These are phyloP conservation scores for Drosera capensis DNA, from an alignment of 148 eudicot species.

Conservation along the genomic window DNA sequence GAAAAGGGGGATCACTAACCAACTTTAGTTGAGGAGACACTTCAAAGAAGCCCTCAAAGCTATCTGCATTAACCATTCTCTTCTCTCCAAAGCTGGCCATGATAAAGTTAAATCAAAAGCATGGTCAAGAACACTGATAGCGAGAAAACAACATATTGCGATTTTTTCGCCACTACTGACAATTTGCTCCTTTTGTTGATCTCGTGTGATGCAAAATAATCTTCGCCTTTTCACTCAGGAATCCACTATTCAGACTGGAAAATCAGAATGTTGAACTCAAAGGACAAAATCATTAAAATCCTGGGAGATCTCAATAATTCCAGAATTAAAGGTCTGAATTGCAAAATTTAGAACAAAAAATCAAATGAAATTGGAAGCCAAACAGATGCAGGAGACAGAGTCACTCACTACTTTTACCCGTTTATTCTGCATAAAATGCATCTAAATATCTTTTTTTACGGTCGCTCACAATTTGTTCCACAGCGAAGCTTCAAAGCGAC, in stretches of 20 bases:
- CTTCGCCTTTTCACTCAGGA: background rate
- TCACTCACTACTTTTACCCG: background rate
- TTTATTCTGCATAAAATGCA: background rate
- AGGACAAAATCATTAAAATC: no score
- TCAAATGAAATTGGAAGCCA: background rate
- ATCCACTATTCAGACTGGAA: background rate
- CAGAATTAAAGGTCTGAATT: no score
- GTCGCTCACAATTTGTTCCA: background rate
- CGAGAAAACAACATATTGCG: background rate
- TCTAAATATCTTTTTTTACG: background rate
- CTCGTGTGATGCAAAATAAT: background rate
- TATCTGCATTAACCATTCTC: conserved; percentile 27
- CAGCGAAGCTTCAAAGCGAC: background rate
- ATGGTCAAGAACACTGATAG: background rate
- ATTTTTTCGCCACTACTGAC: conserved; percentile 1
- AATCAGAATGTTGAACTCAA: background rate
- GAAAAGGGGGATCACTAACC: conserved; percentile 22
- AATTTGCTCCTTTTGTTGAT: conserved; percentile 1
- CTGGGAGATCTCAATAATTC: no score
- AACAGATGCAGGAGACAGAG: background rate
- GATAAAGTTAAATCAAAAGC: conserved; percentile 3
- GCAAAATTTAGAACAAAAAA: background rate
- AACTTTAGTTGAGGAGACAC: conserved; percentile 29
- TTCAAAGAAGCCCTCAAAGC: conserved; percentile 26
- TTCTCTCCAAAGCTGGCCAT: conserved; percentile 45